Percentiles rank a stretch among this genome's conserved stretches.
Evolutionary conservation across 306 rosid species (phyloP).

Genomic region (Calophaca sinica): DNA sequence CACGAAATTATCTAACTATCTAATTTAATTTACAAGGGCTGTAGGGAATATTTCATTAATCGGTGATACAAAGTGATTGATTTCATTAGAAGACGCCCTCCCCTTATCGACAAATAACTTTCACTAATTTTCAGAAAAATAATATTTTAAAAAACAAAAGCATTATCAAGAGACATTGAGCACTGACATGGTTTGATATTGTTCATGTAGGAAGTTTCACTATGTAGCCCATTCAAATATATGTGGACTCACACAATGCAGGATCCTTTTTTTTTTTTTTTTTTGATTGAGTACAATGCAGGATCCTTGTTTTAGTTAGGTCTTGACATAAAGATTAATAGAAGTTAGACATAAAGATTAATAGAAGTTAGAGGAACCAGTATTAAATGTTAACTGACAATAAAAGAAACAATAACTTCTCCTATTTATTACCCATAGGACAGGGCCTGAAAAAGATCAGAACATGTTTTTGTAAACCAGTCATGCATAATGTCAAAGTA

Average conservation of each 20-base stretch:
- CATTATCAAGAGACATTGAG: constrained; percentile 1
- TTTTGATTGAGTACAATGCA: too few species aligned
- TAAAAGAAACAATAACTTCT: not conserved
- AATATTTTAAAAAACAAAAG: too few species aligned
- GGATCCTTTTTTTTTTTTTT: too few species aligned
- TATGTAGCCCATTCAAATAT: constrained; percentile 1
- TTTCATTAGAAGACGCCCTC: not conserved
- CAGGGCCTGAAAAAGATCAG: not conserved
- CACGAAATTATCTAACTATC: not conserved
- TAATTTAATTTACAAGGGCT: too few species aligned
- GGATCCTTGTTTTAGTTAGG: constrained; percentile 11
- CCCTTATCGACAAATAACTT: not conserved
- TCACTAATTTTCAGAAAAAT: too few species aligned
- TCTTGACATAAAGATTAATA: not conserved
- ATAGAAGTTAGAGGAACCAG: constrained; percentile 1
- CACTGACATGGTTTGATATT: not conserved
- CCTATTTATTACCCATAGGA: not conserved
- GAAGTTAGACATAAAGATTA: not conserved
- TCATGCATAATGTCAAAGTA: not conserved
- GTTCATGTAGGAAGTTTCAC: constrained; percentile 2
- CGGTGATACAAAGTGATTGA: constrained; percentile 4
- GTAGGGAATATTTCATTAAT: too few species aligned
- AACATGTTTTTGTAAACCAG: constrained; percentile 8
- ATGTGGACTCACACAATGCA: too few species aligned
- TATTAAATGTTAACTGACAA: not conserved